These are phyloP conservation scores for Aciculoconidium aculeatum DNA, from an alignment of 805 yeast genomes.

Conservation along the genomic window DNA sequence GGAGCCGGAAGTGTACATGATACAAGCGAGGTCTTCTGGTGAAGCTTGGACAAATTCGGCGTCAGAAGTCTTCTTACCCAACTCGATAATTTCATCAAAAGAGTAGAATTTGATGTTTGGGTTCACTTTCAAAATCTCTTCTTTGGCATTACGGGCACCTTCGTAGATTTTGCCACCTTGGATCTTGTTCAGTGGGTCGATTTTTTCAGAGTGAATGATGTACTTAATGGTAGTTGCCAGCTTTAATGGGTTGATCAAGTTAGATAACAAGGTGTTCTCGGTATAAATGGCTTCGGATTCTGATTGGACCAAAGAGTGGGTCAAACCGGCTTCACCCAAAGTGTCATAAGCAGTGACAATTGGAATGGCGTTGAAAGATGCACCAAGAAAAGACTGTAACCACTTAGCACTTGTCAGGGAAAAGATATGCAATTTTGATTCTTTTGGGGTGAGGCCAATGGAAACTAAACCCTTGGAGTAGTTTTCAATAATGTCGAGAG, in stretches of 20 bases:
- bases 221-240: constrained; percentile 55
- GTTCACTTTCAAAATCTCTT: constrained; percentile 55
- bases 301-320: constrained; percentile 81
- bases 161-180: constrained; percentile 53
- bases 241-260: constrained; percentile 67
- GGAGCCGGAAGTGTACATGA: constrained; percentile 86
- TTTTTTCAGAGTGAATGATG: constrained; percentile 64
- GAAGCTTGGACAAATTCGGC: constrained; percentile 10
- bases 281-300: constrained; percentile 75
- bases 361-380: constrained; percentile 73
- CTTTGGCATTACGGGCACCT: constrained; percentile 52
- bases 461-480: constrained; percentile 73
- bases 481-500: constrained; percentile 42
- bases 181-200: constrained; percentile 60
- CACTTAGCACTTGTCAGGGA: constrained; percentile 86
- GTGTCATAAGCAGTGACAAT: constrained; percentile 96
- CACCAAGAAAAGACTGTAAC: constrained; percentile 83
- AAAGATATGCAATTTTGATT: constrained; percentile 70
- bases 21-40: constrained; percentile 60
- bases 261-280: constrained; percentile 65
- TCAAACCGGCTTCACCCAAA: constrained; percentile 81
- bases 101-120: constrained; percentile 71
- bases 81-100: constrained; percentile 54
- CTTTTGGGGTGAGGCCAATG: constrained; percentile 64
- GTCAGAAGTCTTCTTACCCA: constrained; percentile 40